These are phyloP conservation scores for Lepraria neglecta DNA, from an alignment of 495 filamentous ascomycete genomes.

Conservation along the genomic window DNA sequence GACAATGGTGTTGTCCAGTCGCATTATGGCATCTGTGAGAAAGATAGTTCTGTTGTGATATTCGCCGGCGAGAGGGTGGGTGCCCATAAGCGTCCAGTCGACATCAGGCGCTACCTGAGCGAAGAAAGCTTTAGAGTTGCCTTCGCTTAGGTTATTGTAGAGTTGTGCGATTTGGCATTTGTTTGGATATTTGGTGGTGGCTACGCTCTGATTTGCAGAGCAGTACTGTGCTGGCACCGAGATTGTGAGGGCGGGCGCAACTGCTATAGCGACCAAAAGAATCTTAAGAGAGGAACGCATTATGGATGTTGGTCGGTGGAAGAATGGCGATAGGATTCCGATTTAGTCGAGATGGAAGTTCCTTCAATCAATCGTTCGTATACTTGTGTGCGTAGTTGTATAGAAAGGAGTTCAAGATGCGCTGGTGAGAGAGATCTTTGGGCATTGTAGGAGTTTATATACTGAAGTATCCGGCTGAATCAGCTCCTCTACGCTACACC, in stretches of 20 bases:
- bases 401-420: background rate
- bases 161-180: constrained; percentile 10
- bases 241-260: constrained; percentile 5
- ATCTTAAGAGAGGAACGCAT: constrained; percentile 1
- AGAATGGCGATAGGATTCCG: background rate
- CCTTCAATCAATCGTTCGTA: background rate
- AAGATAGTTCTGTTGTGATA: constrained; percentile 13
- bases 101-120: background rate
- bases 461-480: background rate
- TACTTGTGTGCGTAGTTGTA: background rate
- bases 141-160: background rate
- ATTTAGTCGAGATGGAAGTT: background rate
- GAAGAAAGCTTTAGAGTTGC: constrained; percentile 4
- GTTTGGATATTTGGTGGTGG: constrained; percentile 11
- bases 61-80: constrained; percentile 7
- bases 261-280: constrained; percentile 6
- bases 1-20: constrained; percentile 1
- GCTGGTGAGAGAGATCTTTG: background rate
- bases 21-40: background rate
- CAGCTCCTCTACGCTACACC: background rate
- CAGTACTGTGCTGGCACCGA: constrained; percentile 9
- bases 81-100: constrained; percentile 7
- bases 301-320: background rate
- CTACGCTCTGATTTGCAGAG: constrained; percentile 8
- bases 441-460: background rate